These are phyloP conservation scores for Rutstroemia sp. DNA, from an alignment of 2,329 filamentous ascomycete species.

Conservation along the genomic window DNA sequence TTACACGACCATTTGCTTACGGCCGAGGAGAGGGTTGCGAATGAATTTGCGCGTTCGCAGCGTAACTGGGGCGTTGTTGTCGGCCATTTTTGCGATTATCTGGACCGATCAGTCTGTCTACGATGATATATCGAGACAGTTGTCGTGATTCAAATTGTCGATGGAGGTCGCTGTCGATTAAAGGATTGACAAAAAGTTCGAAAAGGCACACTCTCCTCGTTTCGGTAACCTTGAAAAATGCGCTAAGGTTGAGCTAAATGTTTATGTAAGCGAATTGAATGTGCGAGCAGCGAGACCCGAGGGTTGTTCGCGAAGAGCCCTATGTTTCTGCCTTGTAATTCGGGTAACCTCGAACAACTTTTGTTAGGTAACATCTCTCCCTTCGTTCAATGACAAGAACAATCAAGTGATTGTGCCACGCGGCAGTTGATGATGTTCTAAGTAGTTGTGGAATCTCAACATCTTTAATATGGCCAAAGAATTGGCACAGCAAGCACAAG, in stretches of 20 bases:
- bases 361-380: background rate
- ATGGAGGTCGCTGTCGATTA: slow-evolving; percentile 25
- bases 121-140: slow-evolving; percentile 25
- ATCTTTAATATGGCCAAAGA: background rate
- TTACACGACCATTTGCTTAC: slow-evolving; percentile 99
- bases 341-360: background rate
- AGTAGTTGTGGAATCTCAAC: background rate
- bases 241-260: slow-evolving; percentile 12
- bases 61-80: slow-evolving; percentile 69
- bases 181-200: slow-evolving; percentile 16
- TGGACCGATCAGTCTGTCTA: slow-evolving; percentile 25
- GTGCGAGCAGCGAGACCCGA: slow-evolving; percentile 11
- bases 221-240: slow-evolving; percentile 17
- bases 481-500: slow-evolving; percentile 12
- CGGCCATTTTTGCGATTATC: slow-evolving; percentile 72
- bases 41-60: slow-evolving; percentile 99
- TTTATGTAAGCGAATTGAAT: slow-evolving; percentile 16
- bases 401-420: background rate
- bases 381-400: background rate
- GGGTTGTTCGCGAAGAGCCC: slow-evolving; percentile 10
- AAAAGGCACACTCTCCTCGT: background rate
- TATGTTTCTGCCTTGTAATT: slow-evolving; percentile 14
- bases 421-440: background rate
- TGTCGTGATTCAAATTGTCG: slow-evolving; percentile 24
- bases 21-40: slow-evolving; percentile 96